These are phyloP conservation scores for Martensiomyces pterosporus DNA, from an alignment of 192 early-diverging fungal genomes.

Conservation along the genomic window DNA sequence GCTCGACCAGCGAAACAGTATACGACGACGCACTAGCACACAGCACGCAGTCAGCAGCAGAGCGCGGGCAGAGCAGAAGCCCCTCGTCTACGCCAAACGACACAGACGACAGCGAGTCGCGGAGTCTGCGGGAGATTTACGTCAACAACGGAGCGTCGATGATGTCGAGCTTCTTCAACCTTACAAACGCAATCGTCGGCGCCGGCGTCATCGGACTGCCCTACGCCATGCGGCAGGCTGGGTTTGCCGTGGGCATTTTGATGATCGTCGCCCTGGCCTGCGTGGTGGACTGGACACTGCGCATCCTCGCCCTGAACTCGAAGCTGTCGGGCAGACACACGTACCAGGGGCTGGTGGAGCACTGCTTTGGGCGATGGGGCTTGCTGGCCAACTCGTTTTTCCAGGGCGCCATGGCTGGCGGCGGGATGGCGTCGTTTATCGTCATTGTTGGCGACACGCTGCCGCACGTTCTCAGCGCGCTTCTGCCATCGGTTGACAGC, in stretches of 20 bases:
- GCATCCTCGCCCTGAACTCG: conserved; percentile 65
- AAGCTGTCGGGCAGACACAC: conserved; percentile 74
- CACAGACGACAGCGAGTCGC: too few species aligned
- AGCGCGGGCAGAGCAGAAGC: too few species aligned
- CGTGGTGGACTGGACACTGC: conserved; percentile 73
- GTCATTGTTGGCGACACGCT: conserved; percentile 80
- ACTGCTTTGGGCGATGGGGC: conserved; percentile 78
- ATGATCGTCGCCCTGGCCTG: conserved; percentile 52
- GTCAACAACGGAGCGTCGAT: conserved; percentile 30
- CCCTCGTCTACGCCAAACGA: too few species aligned
- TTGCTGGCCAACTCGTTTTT: conserved; percentile 77
- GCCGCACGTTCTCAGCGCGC: conserved; percentile 71
- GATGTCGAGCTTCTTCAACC: conserved; percentile 63
- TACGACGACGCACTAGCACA: not conserved
- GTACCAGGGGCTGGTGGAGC: conserved; percentile 79
- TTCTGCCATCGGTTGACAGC: conserved; percentile 57
- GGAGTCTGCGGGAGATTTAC: conserved; percentile 2
- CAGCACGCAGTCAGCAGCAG: too few species aligned
- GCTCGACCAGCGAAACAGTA: not conserved
- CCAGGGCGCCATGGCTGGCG: conserved; percentile 92
- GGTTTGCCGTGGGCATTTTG: conserved; percentile 54
- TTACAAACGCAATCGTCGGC: conserved; percentile 92
- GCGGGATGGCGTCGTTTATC: conserved; percentile 60
- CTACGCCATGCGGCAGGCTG: conserved; percentile 79
- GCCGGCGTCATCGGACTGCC: conserved; percentile 86